phyloP scores from a whole-genome alignment of 2,329 filamentous ascomycete genomes.

The Apiospora phragmitis region DNA sequence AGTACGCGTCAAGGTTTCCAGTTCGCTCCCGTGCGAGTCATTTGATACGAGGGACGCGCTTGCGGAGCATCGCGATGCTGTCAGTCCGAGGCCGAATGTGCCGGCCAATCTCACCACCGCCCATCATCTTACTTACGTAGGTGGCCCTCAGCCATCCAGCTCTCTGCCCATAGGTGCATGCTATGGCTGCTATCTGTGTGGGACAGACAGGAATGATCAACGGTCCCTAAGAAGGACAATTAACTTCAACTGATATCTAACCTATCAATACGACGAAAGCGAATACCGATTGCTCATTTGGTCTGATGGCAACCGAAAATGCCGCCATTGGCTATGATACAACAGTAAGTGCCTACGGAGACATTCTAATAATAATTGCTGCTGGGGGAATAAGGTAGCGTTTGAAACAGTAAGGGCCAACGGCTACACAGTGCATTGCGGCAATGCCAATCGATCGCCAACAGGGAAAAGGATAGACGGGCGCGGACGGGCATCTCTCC shows the following conservation, averaged over 20 bases:
- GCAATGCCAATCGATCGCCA: background rate
- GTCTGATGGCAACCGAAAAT: background rate
- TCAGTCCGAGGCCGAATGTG: slow-evolving; percentile 3
- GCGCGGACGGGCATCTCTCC: background rate
- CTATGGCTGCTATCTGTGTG: background rate
- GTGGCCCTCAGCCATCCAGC: background rate
- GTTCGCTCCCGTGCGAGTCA: background rate
- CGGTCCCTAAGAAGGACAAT: background rate
- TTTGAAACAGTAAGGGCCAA: background rate
- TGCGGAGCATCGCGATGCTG: background rate
- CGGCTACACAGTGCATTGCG: background rate
- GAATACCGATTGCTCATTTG: background rate
- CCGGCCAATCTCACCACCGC: background rate
- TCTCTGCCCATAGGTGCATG: background rate
- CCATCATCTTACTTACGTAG: background rate
- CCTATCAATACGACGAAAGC: background rate
- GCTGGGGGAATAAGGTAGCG: background rate
- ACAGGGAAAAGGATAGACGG: background rate
- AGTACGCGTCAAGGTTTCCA: slow-evolving; percentile 5
- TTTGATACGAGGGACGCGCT: slow-evolving; percentile 8
- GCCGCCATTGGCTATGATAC: background rate
- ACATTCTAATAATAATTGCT: background rate
- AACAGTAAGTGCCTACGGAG: background rate
- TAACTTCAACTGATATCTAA: background rate
- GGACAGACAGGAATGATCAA: background rate